Evolutionary conservation across 1,139 yeast species (phyloP).

Genomic region (Geotrichum restrictum): DNA sequence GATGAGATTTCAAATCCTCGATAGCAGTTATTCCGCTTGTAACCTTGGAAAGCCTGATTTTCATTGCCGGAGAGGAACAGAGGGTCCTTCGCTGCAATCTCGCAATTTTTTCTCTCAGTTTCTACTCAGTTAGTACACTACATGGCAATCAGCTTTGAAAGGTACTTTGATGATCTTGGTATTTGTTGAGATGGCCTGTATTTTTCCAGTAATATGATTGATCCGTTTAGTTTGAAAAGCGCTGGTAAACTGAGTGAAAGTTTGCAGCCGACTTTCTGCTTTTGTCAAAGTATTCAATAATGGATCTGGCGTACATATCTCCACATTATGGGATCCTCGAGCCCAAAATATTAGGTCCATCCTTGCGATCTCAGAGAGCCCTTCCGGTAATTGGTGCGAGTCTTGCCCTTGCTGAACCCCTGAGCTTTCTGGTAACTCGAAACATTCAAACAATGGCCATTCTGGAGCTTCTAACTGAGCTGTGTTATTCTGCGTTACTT

Average conservation of each 20-base stretch:
- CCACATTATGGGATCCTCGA: background rate
- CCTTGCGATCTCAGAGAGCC: background rate
- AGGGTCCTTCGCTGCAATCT: no score
- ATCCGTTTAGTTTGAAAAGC: background rate
- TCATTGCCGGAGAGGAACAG: background rate
- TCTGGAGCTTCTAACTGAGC: background rate
- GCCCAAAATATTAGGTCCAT: background rate
- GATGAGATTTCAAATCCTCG: background rate
- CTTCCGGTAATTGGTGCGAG: background rate
- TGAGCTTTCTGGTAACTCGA: background rate
- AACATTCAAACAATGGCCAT: no score
- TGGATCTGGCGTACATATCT: background rate
- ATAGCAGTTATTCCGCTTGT: background rate
- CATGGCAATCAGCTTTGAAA: background rate
- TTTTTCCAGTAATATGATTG: background rate
- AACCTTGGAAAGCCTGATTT: background rate
- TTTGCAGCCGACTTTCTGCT: background rate
- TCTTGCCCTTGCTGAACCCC: background rate
- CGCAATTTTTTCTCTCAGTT: background rate
- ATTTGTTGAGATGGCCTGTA: background rate
- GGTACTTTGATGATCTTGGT: background rate
- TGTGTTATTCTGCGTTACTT: background rate
- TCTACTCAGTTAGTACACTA: background rate
- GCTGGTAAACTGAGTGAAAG: background rate
- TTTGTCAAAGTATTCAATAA: background rate